Base-by-base conservation (phyloP, 345 rosid genomes). In the Pseudoturritis turrita region DNA sequence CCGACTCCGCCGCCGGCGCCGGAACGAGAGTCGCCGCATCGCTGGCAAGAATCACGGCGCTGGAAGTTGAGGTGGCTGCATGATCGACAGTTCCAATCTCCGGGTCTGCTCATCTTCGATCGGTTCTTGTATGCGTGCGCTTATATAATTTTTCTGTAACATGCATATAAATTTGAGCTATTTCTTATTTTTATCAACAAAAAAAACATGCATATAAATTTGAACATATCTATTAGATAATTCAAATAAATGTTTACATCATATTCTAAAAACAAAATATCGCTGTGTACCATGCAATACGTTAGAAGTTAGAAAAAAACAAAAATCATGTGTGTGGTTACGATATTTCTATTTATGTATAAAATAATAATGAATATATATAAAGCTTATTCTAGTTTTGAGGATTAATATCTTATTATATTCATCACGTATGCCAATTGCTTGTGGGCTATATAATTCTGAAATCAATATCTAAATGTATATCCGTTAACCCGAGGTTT, bases 61-160 rank as follows among this genome's bases (percentile, higher is more conserved):
- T 91, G 96, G 82, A 91, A 91, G 89, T 91, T 91, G 62, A 89
- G 76, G 79, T 87, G 83, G 74, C 66, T 88, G 86, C 97, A 91
- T 55, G 91, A 77, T 80, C 87, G 71, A 78, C 97, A 91, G 81
- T 86, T 89, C 97, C 97, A 91, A 73, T 89, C 96, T 37, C 97
- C 96, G 10, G 96, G 91, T 65, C 97, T 82, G 81, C 65, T 91
- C 96, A 89, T 86, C 64, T 76, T 82, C 39, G 21, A 33, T 45
- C 15, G 4, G 18, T 31, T 46, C 51, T 63, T 76, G 55, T 54
- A 53, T 61, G 36, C 31, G 29, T 68, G 13, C 45, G 50, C 31
- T 60, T 60, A 13, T 75, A 22, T 40, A 25, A 23, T 13, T 65
- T n/a, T 50, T 51, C 77, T 77, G 64, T 50, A 15, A 47, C 46